phyloP scores from a whole-genome alignment of 2,329 filamentous ascomycete species.

The Penicillium sp. region DNA sequence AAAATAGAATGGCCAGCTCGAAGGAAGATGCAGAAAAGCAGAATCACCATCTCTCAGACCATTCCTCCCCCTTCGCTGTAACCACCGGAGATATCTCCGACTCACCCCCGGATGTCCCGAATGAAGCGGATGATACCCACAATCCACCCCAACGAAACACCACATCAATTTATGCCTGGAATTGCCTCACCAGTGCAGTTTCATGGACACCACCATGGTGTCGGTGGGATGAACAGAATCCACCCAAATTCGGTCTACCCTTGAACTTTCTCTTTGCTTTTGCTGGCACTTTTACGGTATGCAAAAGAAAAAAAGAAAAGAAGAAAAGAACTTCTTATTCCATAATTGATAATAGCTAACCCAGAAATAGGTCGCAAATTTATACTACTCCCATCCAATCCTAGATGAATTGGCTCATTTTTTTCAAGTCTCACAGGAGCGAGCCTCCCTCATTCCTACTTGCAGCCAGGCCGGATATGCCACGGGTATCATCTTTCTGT shows the following conservation, averaged over 20 bases:
- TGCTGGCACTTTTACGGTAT: constrained; percentile 50
- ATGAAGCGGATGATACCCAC: too few species aligned
- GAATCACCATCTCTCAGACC: too few species aligned
- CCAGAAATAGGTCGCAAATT: constrained; percentile 66
- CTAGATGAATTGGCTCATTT: constrained; percentile 73
- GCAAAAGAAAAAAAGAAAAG: background rate
- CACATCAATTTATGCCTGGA: too few species aligned
- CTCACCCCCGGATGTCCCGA: too few species aligned
- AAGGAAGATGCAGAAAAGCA: too few species aligned
- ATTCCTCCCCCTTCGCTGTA: too few species aligned
- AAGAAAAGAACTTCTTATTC: background rate
- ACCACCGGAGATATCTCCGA: too few species aligned
- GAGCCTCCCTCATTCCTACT: constrained; percentile 70
- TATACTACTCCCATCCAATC: constrained; percentile 82
- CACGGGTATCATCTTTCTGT: constrained; percentile 71
- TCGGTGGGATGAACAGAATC: constrained; percentile 68
- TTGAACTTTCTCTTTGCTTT: constrained; percentile 70
- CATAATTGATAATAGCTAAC: too few species aligned
- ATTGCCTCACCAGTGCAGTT: constrained; percentile 35
- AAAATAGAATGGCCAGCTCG: too few species aligned
- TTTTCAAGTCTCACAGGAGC: constrained; percentile 72
- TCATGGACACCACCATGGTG: constrained; percentile 68
- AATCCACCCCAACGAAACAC: too few species aligned
- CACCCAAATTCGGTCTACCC: constrained; percentile 68
- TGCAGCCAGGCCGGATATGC: constrained; percentile 81